A percentile compares a stretch with the other conserved stretches of the same genome.
Evolutionary conservation across 805 yeast species (phyloP).

Genomic region (Saturnispora ahearnii): DNA sequence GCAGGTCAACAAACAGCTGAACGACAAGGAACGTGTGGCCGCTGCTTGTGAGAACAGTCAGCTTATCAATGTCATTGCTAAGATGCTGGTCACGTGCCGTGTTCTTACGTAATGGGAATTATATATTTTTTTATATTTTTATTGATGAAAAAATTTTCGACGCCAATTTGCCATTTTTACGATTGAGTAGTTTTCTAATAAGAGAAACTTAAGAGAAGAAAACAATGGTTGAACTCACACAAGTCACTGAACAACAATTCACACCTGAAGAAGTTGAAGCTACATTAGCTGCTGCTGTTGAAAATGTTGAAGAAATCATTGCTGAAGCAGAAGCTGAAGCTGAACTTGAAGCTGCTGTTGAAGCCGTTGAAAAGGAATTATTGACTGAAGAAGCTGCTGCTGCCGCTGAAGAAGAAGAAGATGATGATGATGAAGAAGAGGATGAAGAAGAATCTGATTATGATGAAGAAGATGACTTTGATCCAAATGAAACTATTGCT

Average conservation of each 20-base stretch:
- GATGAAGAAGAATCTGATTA: conserved; percentile 38
- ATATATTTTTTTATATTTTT: neutral
- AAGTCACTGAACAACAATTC: conserved; percentile 43
- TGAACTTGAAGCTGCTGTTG: conserved; percentile 30
- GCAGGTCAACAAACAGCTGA: conserved; percentile 93
- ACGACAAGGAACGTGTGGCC: conserved; percentile 95
- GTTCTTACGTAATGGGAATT: neutral
- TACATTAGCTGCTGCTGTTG: conserved; percentile 5
- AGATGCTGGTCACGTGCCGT: conserved; percentile 76
- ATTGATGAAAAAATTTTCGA: neutral
- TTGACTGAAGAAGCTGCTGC: conserved; percentile 26
- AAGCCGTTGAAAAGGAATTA: conserved; percentile 25
- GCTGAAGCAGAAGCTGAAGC: conserved; percentile 12
- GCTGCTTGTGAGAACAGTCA: conserved; percentile 99
- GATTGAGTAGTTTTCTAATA: neutral
- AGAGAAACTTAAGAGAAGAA: neutral
- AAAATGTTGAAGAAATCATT: conserved; percentile 6
- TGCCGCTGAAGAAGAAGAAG: conserved; percentile 13
- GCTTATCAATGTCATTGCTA: conserved; percentile 77
- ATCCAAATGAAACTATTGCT: conserved; percentile 71
- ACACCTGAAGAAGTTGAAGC: conserved; percentile 12
- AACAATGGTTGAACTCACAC: conserved; percentile 66
- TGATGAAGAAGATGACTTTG: conserved; percentile 65
- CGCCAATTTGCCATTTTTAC: neutral
- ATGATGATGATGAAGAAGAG: conserved; percentile 32